A percentile compares a stretch with the other conserved stretches of the same genome.
Conservation (phyloP, 495 filamentous ascomycete genomes). For the Penicillium silybi region DNA sequence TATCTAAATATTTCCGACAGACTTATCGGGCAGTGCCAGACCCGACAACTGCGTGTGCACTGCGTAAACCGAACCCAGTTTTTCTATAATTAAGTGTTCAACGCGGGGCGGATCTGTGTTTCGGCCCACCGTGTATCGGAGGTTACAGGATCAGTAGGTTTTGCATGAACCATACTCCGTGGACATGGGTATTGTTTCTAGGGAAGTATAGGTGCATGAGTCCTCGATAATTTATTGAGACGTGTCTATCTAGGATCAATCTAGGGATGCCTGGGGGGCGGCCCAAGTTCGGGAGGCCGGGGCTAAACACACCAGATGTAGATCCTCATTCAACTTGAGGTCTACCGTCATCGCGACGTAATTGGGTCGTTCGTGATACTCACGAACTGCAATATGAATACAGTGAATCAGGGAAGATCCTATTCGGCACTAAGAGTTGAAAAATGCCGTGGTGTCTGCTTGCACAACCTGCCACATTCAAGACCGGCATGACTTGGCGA, state of each 20-base stretch:
- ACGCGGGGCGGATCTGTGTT: slow-evolving; percentile 8
- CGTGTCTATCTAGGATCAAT: not conserved
- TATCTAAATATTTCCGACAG: not conserved
- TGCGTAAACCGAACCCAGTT: not conserved
- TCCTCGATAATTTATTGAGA: not conserved
- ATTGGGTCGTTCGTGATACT: not conserved
- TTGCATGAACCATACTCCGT: not conserved
- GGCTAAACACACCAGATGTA: slow-evolving; percentile 1
- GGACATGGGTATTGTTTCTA: not conserved
- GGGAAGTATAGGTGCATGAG: not conserved
- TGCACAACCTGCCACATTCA: not conserved
- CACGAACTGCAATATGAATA: not conserved
- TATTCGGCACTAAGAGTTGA: not conserved
- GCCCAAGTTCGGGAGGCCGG: slow-evolving; percentile 4
- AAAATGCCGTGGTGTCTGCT: not conserved
- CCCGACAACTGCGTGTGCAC: slow-evolving; percentile 1
- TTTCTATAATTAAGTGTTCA: slow-evolving; percentile 14
- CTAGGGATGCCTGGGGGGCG: not conserved
- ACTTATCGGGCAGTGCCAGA: not conserved
- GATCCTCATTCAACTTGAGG: slow-evolving; percentile 13
- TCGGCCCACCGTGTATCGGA: slow-evolving; percentile 16
- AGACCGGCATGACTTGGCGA: slow-evolving; percentile 1
- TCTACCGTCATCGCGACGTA: slow-evolving; percentile 8
- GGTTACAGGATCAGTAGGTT: not conserved
- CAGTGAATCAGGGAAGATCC: not conserved